These are phyloP conservation scores for Globisporangium sylvaticum DNA, from an alignment of 352 stramenopile genomes.

Conservation along the genomic window DNA sequence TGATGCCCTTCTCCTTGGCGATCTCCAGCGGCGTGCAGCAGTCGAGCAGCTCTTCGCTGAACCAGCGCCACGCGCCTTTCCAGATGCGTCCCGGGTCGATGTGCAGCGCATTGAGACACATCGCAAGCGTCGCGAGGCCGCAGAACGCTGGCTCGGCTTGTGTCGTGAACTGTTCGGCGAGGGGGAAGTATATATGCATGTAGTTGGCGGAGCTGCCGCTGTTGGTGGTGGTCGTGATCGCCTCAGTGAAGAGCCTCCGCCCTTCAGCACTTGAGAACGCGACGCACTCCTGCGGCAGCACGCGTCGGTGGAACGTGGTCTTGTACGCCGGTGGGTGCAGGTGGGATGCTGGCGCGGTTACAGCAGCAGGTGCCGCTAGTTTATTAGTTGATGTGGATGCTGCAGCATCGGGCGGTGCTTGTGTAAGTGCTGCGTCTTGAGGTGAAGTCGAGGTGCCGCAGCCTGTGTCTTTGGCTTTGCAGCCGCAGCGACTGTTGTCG, in stretches of 20 bases:
- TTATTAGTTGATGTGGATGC: background rate
- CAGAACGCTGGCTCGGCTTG: constrained; percentile 92
- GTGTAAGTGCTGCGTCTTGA: background rate
- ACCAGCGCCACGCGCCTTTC: constrained; percentile 82
- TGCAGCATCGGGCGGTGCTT: background rate
- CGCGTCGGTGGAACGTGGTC: constrained; percentile 79
- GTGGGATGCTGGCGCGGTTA: background rate
- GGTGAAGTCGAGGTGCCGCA: background rate
- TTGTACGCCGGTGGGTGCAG: constrained; percentile 16
- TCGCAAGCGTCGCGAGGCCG: constrained; percentile 78
- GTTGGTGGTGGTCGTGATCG: constrained; percentile 18
- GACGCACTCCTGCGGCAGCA: constrained; percentile 74
- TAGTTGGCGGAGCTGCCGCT: constrained; percentile 30
- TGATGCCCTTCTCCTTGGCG: constrained; percentile 73
- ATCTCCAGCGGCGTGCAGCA: constrained; percentile 72
- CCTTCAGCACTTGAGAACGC: constrained; percentile 85
- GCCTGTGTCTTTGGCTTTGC: background rate
- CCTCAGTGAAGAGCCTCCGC: constrained; percentile 77
- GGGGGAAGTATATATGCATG: constrained; percentile 92
- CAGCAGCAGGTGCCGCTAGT: background rate
- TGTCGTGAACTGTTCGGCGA: constrained; percentile 88
- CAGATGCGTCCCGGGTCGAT: constrained; percentile 73
- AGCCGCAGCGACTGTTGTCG: background rate
- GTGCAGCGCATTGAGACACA: constrained; percentile 75
- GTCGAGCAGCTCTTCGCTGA: constrained; percentile 81